These are phyloP conservation scores for Tricholoma hemisulphureum DNA, from an alignment of 768 basidiomycete species.

Conservation along the genomic window DNA sequence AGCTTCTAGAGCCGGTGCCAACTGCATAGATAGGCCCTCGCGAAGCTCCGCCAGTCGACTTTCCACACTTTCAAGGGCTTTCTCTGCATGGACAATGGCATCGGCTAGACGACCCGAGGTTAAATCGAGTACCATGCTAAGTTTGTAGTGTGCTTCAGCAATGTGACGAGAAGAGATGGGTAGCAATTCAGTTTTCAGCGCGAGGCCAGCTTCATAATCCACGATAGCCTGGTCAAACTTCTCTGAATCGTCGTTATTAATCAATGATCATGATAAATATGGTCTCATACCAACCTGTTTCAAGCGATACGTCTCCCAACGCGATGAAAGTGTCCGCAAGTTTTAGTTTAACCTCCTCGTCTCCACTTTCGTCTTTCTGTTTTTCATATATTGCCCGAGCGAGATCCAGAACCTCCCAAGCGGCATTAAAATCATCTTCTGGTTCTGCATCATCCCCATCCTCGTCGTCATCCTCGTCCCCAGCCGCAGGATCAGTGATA, in stretches of 20 bases:
- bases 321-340: constrained; percentile 89
- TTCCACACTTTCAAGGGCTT: constrained; percentile 76
- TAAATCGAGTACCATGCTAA: constrained; percentile 90
- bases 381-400: constrained; percentile 85
- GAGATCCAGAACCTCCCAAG: constrained; percentile 97
- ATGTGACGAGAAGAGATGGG: constrained; percentile 90
- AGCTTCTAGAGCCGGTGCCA: constrained; percentile 30
- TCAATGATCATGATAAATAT: not conserved
- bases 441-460: constrained; percentile 75
- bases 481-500: constrained; percentile 45
- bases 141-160: constrained; percentile 91
- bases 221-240: constrained; percentile 94
- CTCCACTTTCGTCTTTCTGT: constrained; percentile 47
- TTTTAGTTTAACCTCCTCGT: constrained; percentile 69
- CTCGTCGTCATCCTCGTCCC: constrained; percentile 53
- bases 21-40: constrained; percentile 41
- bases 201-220: constrained; percentile 79
- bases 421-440: constrained; percentile 96
- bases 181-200: constrained; percentile 69
- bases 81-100: constrained; percentile 78
- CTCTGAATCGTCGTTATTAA: constrained; percentile 51
- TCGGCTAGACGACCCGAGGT: constrained; percentile 81
- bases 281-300: constrained; percentile 69
- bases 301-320: constrained; percentile 94
- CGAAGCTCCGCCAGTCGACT: constrained; percentile 62